Base-by-base conservation (phyloP, 768 basidiomycete genomes). In the Tricholoma saponaceum region DNA sequence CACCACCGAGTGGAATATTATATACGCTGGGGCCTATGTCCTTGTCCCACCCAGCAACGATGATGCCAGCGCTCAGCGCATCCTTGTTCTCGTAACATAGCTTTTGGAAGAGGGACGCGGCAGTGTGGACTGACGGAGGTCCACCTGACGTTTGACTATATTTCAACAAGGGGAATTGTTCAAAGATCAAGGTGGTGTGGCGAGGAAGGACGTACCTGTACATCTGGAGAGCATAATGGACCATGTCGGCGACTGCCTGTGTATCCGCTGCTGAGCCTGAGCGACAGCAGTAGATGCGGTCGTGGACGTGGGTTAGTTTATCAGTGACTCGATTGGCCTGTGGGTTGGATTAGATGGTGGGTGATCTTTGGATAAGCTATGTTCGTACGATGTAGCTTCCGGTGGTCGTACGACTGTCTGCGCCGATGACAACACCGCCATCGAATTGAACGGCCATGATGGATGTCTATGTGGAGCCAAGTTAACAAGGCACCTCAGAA, bases 391-490 rank as follows among this genome's bases (percentile, higher is more conserved):
- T 96, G 74, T 97, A 98, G 76, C 87, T 88, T 62, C 96, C 97
- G 6, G 92, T 95, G 0, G 97, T 98, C 59, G 96, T 99, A 58
- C 96, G 84, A 82, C 89, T 91, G 77, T 99, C 97, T 62, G 97
- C 97, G 43, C 97, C 97, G 60, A 98, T 85, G 64, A 99, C 87
- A 58, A 99, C 97, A 37, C 97, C 97, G 28, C 85, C 86, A 32
- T 92, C 80, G 77, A 99, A 99, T 67, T 95, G 92, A 61, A 98
- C 95, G 54, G 97, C 96, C 95, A 98, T 98, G 72, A 99, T 98
- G 43, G 96, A 98, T 56, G 96, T 99, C 93, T 98, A 65, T 5
- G 58, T n/a, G 51, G 37, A 16, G 22, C 44, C 30, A 18, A 30
- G 43, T 46, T 33, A 57, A 55, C 49, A 28, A 32, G 39, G 14